Base-by-base conservation (phyloP, 2,329 filamentous ascomycete species). In the Cercospora beticola region DNA sequence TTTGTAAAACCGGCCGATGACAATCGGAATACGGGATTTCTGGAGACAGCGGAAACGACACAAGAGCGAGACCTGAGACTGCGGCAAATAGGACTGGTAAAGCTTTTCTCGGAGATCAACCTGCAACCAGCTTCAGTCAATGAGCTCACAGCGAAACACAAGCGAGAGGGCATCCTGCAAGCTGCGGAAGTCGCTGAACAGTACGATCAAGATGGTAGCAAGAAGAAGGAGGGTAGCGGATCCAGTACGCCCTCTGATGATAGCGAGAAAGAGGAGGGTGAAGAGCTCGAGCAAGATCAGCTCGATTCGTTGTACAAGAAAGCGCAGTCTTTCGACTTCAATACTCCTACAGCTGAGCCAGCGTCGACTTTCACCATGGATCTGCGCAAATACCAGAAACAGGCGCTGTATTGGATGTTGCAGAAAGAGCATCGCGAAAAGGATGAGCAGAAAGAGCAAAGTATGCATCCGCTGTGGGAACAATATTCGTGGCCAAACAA, bases 391-490 rank as follows among this genome's bases (percentile, higher is more conserved):
- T 99, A 99, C 74, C 95, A 99, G 78, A 97, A 93, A 76, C 95
- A 99, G 79, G 93, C 95, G 0, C 82, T 99, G 5, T 85, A 97
- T 77, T 99, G 95, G 95, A 97, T 99, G 93, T 85, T 98, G 71
- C 86, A 89, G 4, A 98, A 98, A 78, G 95, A 99, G 78, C 94
- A 89, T 74, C 89, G 96, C 71, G 86, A 91, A 70, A 89, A 88
- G 72, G 86, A 88, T 10, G 86, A 88, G 30, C 79, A 83, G 43
- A 88, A 89, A 65, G 89, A 94, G 75, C 84, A 84, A 4, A 97
- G 93, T 0, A 97, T 99, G 92, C 94, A 99, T 79, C 95, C 95
- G 0, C 80, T 99, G 0, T 99, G 95, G 95, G 95, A 99, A 80
- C 92, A 98, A 77, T 99, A 99, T 74, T 79, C 82, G 1, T 99